Base-by-base conservation (phyloP, 352 stramenopile species). In the Globisporangium rhizosaccharum region DNA sequence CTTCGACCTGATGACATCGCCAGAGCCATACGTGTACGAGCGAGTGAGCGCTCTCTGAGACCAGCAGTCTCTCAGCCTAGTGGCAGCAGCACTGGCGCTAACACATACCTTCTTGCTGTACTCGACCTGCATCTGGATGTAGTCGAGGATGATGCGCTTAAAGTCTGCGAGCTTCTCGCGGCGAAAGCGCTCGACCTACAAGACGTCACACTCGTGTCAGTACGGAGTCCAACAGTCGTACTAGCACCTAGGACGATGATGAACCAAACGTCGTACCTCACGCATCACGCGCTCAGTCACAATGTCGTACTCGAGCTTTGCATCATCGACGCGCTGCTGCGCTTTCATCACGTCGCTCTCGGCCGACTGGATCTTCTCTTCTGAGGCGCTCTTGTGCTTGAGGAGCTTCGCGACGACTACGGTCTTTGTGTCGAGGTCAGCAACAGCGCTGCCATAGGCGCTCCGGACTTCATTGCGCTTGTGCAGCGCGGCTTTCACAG, bases 81-180 rank as follows among this genome's bases (percentile, higher is more conserved):
- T 20, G 49, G 28, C 11, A 25, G 14, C 8, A 3, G n/a, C 44
- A 51, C 23, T 10, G 15, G 18, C 7, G 45, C 28, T 30, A 17
- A 33, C 25, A 50, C 58, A 2, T 26, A 93, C 87, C 70, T 92
- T 87, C 61, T 97, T 96, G 73, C 97, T 98, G 79, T 98, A 98
- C 59, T 97, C 87, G 61, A 98, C 97, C 70, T 99, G 94, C 68
- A 98, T 86, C 56, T 97, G 82, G 65, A 98, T 97, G 76, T 98
- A 99, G 48, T 98, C 92, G 61, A 98, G 74, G 17, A 99, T 91
- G 56, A 97, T 97, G 48, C 84, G 81, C 62, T 97, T 97, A 65
- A 99, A 98, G 61, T 99, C 96, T 8, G 87, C 83, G 0, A 97
- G 75, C 52, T 98, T 98, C 58, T 98, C 92, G 4, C 88, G 76